phyloP scores from a whole-genome alignment of 2,329 filamentous ascomycete species.

The Macrophomina tecta region DNA sequence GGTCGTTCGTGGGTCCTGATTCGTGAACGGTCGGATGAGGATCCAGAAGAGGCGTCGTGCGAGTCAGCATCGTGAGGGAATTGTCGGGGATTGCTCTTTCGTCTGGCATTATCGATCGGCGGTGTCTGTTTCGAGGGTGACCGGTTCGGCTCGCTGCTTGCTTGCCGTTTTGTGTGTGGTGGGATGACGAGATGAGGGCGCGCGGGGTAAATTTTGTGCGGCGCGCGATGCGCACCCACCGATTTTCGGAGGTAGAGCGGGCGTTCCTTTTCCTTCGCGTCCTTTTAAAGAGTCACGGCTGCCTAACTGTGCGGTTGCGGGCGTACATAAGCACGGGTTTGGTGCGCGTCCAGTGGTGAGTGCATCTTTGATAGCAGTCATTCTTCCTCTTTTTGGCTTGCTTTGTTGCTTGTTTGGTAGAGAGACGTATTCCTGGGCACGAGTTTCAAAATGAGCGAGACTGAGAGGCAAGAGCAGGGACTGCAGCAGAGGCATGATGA shows the following conservation, averaged over 20 bases:
- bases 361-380: background rate
- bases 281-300: constrained; percentile 7
- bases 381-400: background rate
- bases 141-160: constrained; percentile 7
- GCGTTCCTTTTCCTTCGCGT: background rate
- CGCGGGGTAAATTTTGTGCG: constrained; percentile 1
- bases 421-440: background rate
- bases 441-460: constrained; percentile 2
- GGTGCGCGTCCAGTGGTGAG: no score
- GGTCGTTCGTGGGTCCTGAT: background rate
- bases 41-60: background rate
- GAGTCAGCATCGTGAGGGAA: background rate
- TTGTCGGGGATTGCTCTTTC: background rate
- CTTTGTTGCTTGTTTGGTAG: background rate
- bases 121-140: constrained; percentile 9
- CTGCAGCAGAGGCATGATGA: background rate
- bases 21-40: constrained; percentile 8
- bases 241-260: background rate
- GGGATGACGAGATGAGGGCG: background rate
- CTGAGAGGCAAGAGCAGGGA: constrained; percentile 2
- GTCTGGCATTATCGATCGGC: background rate
- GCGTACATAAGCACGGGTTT: background rate
- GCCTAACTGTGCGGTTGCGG: background rate
- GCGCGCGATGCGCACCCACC: constrained; percentile 8
- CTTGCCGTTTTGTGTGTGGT: no score